A percentile compares a stretch with the other conserved stretches of the same genome.
phyloP scores from a whole-genome alignment of 176 grass and related monocot species.

The Tillandsia leiboldiana region DNA sequence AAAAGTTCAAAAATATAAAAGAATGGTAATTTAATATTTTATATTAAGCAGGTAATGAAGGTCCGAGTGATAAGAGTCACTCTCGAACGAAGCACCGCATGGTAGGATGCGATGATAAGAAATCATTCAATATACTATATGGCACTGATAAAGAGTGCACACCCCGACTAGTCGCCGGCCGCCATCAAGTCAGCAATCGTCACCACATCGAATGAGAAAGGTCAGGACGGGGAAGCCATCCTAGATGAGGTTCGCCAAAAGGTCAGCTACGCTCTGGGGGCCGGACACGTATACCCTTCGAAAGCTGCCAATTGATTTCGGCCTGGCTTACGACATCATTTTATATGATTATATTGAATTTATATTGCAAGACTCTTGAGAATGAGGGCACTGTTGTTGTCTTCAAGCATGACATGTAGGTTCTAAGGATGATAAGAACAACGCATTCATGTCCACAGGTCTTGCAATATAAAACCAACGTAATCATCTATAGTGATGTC shows the following conservation, averaged over 20 bases:
- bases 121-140: background rate
- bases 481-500: slow-evolving; percentile 27
- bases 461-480: slow-evolving; percentile 22
- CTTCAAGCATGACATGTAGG: slow-evolving; percentile 3
- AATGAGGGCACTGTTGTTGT: slow-evolving; percentile 13
- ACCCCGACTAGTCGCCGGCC: background rate
- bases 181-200: background rate
- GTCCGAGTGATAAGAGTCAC: too few relatives aligned
- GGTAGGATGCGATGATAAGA: background rate
- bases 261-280: slow-evolving; percentile 13
- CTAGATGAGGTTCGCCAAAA: slow-evolving; percentile 11
- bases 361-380: slow-evolving; percentile 19
- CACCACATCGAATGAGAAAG: background rate
- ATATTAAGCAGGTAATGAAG: too few relatives aligned
- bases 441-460: slow-evolving; percentile 11
- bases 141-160: slow-evolving; percentile 5
- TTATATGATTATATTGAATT: slow-evolving; percentile 18
- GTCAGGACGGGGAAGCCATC: slow-evolving; percentile 12
- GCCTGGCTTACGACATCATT: slow-evolving; percentile 28
- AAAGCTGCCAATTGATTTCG: slow-evolving; percentile 8
- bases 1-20: too few relatives aligned
- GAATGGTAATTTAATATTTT: too few relatives aligned
- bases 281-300: slow-evolving; percentile 28
- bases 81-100: too few relatives aligned
- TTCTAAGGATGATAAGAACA: slow-evolving; percentile 11